Base-by-base conservation (phyloP, 1,139 yeast species). In the Nakaseomyces sp. region DNA sequence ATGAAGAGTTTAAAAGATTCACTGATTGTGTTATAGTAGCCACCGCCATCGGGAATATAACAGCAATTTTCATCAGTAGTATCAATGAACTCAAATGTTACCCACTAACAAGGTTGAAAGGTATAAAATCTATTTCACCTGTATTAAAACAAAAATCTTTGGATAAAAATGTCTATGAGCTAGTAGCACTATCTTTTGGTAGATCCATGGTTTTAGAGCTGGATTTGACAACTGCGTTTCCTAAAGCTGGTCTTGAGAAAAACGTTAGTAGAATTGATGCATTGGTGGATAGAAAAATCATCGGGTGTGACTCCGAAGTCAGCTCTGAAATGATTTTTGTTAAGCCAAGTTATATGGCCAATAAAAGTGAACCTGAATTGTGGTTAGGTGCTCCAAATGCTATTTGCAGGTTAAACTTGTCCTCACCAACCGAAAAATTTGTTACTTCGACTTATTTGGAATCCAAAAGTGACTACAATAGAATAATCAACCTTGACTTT, bases 71-170 rank as follows among this genome's bases (percentile, higher is more conserved):
- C 24, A 17, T 32, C 24, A 40, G 37, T 32, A 25, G 25, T 44
- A 37, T 29, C 3, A 49, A 48, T 13, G 40, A 40, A 2, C 28
- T 53, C 3, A 43, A 41, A 24, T 50, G 52, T 24, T 52, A 47
- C 38, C 46, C 52, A 1, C 35, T 59, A 18, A 56, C 62, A 15
- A 51, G 60, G 29, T 53, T 59, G 24, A 59, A 58, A 44, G 62
- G 62, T 2, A 32, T 58, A 12, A 47, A 43, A 26, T 32, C 46
- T 7, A 43, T 58, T 22, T 50, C 51, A 20, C 40, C 49, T 15
- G 44, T 47, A 8, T 17, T 32, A 6, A 4, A 32, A 7, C 36
- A 32, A 5, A 32, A 10, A 5, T 19, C 6, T 8, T 12, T 32
- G 24, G 16, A 19, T 32, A 19, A 10, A 32, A 19, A 32, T 17